Base-by-base conservation (phyloP, 352 stramenopile species). In the Phytophthora sansomeana region DNA sequence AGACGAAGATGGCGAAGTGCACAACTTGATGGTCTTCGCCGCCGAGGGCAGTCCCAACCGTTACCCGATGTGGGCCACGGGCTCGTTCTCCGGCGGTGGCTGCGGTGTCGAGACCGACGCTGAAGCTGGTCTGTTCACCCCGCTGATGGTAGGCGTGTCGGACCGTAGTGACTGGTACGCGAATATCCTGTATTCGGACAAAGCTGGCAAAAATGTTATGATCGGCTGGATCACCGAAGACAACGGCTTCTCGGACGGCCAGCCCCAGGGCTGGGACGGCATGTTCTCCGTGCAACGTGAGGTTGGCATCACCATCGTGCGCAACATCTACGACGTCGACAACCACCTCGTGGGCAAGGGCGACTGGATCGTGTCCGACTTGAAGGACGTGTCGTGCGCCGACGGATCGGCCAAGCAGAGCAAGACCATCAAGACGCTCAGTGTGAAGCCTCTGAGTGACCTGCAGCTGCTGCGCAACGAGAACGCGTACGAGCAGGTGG, bases 371-470 rank as follows among this genome's bases (percentile, higher is more conserved):
- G 80, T 90, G 44, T 78, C 77, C 8, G 63, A 76, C 51, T 58
- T 59, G 9, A 65, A 67, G 28, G 52, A 80, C 17, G 53, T 87
- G 8, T 57, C 60, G 28, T 81, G 70, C 42, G 53, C 29, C 3
- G 62, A 67, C 52, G 58, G 65, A 7, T 67, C 60, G 35, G 29
- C 42, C 26, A 59, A 63, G 57, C 69, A 63, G 65, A 74, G 57
- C 71, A 91, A 88, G 69, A 88, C 80, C 43, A 80, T 91, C 69
- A 91, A 91, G 72, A 91, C 82, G 32, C 46, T 91, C 16, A 66
- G 65, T 3, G 63, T 86, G 24, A 77, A 87, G 69, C 69, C 80
- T 39, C 60, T 84, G 46, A 63, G 74, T 36, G 58, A 87, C 54
- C 36, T 87, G 26, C n/a, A 87, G 49, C 38, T 78, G 32, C 69